A percentile compares a stretch with the other conserved stretches of the same genome.
Evolutionary conservation across 148 eudicot species (phyloP).

Genomic region (Talinum fruticosum): DNA sequence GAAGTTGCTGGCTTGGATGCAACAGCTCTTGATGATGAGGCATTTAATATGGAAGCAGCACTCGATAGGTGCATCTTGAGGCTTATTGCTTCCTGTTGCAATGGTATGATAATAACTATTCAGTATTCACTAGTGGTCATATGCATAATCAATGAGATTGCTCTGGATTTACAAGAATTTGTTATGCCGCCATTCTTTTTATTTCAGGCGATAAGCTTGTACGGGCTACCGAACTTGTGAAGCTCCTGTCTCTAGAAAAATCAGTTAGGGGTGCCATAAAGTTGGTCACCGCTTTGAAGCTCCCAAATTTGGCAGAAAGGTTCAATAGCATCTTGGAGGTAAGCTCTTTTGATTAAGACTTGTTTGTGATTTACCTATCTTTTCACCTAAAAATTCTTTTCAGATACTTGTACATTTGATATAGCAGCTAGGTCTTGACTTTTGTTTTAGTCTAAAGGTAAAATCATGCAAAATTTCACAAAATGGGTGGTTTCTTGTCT

Average conservation of each 20-base stretch:
- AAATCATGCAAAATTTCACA: background rate
- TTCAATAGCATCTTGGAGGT: conserved; percentile 88
- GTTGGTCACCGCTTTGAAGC: conserved; percentile 87
- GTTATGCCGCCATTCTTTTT: background rate
- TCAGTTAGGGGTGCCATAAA: conserved; percentile 89
- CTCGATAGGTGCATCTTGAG: conserved; percentile 93
- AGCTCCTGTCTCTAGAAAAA: conserved; percentile 81
- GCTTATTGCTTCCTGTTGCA: conserved; percentile 97
- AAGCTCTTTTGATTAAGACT: conserved; percentile 1
- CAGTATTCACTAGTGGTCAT: background rate
- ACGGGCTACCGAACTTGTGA: conserved; percentile 87
- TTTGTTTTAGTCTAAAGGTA: background rate
- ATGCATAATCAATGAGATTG: background rate
- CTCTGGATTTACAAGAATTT: background rate
- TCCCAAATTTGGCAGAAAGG: conserved; percentile 85
- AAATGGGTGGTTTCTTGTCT: too few relatives aligned
- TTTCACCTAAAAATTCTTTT: background rate
- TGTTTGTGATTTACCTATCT: background rate
- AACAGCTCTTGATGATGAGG: conserved; percentile 70
- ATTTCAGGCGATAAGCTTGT: conserved; percentile 87
- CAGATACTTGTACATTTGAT: background rate
- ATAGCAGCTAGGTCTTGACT: background rate
- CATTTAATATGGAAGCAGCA: conserved; percentile 65
- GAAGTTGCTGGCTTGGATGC: conserved; percentile 62
- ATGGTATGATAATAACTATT: conserved; percentile 57